Evolutionary conservation across 2,329 filamentous ascomycete genomes (phyloP).

Genomic region (Colletotrichum godetiae): DNA sequence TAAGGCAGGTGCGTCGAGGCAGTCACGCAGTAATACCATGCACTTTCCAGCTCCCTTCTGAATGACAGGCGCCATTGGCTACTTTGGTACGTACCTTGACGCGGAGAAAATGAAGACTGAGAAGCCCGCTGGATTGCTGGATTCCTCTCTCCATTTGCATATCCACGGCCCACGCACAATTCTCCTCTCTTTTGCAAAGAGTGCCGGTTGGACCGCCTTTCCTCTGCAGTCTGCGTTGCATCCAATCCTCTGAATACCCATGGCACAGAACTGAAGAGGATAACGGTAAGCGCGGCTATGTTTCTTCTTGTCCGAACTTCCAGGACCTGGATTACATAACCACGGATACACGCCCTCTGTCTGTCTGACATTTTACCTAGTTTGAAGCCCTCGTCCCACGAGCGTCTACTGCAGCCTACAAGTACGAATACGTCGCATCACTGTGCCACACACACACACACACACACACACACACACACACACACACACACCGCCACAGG

Average conservation of each 20-base stretch:
- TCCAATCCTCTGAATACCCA: background rate
- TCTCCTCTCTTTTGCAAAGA: background rate
- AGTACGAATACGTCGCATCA: background rate
- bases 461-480: background rate
- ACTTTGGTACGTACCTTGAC: conserved; percentile 4
- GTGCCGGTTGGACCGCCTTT: background rate
- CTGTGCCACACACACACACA: background rate
- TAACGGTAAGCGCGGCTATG: background rate
- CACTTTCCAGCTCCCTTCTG: background rate
- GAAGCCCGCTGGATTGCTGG: background rate
- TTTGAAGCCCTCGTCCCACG: background rate
- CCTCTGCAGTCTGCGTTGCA: background rate
- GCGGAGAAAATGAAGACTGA: conserved; percentile 5
- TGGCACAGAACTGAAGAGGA: background rate
- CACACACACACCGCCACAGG: conserved; percentile 1
- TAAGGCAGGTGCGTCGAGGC: background rate
- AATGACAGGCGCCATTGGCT: background rate
- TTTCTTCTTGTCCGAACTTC: background rate
- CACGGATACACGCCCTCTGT: too few species aligned
- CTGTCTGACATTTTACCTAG: background rate
- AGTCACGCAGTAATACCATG: background rate
- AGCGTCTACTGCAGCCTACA: background rate
- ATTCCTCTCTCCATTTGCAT: background rate
- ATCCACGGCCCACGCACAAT: conserved; percentile 9
- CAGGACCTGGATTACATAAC: background rate